Evolutionary conservation across 768 basidiomycete genomes (phyloP).

Genomic region (Tulasnella sp.): DNA sequence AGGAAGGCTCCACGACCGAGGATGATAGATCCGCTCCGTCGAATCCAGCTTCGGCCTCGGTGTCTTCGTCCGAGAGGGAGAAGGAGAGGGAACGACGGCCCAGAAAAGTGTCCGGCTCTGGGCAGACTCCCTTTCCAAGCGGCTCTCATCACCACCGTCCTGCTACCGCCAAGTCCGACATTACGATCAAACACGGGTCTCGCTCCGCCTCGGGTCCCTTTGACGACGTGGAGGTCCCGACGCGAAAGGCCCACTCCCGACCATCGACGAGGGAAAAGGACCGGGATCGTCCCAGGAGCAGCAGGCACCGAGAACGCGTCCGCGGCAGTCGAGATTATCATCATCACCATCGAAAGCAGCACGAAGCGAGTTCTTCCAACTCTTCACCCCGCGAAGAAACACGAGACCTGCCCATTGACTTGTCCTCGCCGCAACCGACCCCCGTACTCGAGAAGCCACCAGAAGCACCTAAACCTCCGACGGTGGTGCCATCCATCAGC

Average conservation of each 20-base stretch:
- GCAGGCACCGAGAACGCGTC: not conserved
- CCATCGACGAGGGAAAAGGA: not conserved
- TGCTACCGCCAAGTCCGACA: not conserved
- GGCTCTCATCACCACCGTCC: not conserved
- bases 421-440: not conserved
- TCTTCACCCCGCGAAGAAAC: not conserved
- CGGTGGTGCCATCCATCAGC: constrained; percentile 67
- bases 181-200: not conserved
- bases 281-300: not conserved
- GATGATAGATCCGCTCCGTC: not conserved
- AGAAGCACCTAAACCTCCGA: not conserved
- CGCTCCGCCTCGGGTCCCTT: not conserved
- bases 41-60: not conserved
- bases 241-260: not conserved
- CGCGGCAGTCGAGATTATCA: not conserved
- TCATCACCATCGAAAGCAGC: not conserved
- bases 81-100: not conserved
- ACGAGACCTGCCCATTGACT: not conserved
- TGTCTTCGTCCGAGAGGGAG: not conserved
- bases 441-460: not conserved
- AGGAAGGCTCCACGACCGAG: not conserved
- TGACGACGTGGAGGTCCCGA: not conserved
- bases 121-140: not conserved
- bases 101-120: not conserved
- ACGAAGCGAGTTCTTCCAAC: not conserved